A percentile compares a stretch with the other conserved stretches of the same genome.
Conservation (phyloP, 2,329 filamentous ascomycete species). For the Pseudogymnoascus sp. region DNA sequence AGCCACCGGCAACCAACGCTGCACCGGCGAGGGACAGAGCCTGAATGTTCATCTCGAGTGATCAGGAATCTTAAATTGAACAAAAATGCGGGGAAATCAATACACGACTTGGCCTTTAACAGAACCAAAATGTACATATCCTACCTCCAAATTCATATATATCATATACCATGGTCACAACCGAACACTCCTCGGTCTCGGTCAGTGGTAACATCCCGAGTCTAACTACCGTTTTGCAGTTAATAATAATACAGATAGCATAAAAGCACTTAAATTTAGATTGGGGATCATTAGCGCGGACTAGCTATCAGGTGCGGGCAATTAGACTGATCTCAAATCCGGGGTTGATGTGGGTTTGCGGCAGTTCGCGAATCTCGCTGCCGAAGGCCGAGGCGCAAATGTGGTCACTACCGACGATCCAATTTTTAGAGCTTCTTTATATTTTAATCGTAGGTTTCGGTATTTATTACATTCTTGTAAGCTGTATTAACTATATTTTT, state of each 20-base stretch:
- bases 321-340: neutral
- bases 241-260: neutral
- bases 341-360: neutral
- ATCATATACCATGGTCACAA: neutral
- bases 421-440: neutral
- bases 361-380: neutral
- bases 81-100: neutral
- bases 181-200: neutral
- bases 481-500: neutral
- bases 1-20: conserved; percentile 28
- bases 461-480: neutral
- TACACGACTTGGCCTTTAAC: neutral
- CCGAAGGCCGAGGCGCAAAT: neutral
- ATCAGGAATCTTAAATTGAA: conserved; percentile 18
- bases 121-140: neutral
- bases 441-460: neutral
- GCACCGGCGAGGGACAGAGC: conserved; percentile 28
- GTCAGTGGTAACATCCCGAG: neutral
- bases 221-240: neutral
- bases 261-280: neutral
- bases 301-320: neutral
- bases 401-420: neutral
- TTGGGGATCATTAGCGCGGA: neutral
- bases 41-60: conserved; percentile 11
- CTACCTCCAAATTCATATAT: neutral